These are phyloP conservation scores for Penicillium pancosmium DNA, from an alignment of 495 filamentous ascomycete species.

Conservation along the genomic window DNA sequence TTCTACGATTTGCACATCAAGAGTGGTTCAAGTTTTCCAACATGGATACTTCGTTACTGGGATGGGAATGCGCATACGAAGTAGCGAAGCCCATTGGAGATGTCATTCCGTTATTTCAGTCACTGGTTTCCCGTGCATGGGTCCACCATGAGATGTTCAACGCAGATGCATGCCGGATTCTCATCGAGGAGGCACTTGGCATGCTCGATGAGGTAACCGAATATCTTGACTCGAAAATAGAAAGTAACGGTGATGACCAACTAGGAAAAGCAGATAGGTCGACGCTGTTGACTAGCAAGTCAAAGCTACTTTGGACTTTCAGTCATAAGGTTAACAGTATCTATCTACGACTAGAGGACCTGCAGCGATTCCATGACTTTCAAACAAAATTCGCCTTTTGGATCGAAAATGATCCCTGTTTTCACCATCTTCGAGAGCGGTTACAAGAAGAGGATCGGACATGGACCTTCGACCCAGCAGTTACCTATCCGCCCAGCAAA, in stretches of 20 bases:
- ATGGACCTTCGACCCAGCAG: not conserved
- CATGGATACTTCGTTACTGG: constrained; percentile 15
- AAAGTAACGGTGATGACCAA: not conserved
- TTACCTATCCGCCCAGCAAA: not conserved
- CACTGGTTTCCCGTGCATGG: constrained; percentile 17
- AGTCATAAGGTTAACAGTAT: not conserved
- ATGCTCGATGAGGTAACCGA: constrained; percentile 15
- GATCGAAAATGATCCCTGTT: constrained; percentile 17
- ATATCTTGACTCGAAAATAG: constrained; percentile 11
- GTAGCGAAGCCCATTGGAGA: constrained; percentile 13
- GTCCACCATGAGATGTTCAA: constrained; percentile 25
- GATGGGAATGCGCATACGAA: constrained; percentile 24
- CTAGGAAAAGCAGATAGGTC: constrained; percentile 9
- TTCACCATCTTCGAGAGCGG: constrained; percentile 3
- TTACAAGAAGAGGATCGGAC: constrained; percentile 5
- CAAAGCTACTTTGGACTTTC: constrained; percentile 14
- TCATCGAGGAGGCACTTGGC: constrained; percentile 14
- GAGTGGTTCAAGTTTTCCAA: constrained; percentile 24
- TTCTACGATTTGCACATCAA: constrained; percentile 18
- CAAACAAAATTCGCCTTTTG: constrained; percentile 3
- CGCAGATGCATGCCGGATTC: constrained; percentile 7
- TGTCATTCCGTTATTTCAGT: constrained; percentile 23
- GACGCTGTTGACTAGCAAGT: constrained; percentile 9
- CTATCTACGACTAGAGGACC: constrained; percentile 12
- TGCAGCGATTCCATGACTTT: constrained; percentile 15